Percentiles rank a stretch among this genome's conserved stretches.
Evolutionary conservation across 176 grass and related monocot genomes (phyloP).

Genomic region (Lolium multiflorum): DNA sequence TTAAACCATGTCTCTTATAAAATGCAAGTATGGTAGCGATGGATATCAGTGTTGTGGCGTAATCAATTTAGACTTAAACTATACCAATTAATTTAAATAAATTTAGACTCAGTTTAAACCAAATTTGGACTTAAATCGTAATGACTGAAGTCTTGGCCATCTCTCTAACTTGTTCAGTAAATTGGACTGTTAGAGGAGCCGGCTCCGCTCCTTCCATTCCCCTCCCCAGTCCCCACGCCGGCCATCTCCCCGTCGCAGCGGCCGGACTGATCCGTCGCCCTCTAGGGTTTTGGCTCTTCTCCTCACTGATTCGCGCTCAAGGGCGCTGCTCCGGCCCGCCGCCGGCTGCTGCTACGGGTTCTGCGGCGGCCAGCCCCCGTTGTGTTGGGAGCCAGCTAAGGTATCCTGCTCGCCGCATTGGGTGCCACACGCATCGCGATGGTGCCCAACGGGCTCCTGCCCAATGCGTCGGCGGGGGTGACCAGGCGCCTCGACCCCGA

Average conservation of each 20-base stretch:
- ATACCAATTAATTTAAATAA: too few relatives aligned
- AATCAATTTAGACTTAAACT: too few relatives aligned
- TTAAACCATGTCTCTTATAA: too few relatives aligned
- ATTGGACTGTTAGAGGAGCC: too few relatives aligned
- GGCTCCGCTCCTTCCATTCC: too few relatives aligned
- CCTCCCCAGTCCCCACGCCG: too few relatives aligned
- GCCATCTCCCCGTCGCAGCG: neutral
- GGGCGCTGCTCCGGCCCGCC: slow-evolving; percentile 14
- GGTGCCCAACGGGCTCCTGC: slow-evolving; percentile 77
- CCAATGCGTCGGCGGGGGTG: slow-evolving; percentile 54
- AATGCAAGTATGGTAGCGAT: too few relatives aligned
- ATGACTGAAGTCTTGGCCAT: too few relatives aligned
- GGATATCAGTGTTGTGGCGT: too few relatives aligned
- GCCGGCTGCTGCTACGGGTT: slow-evolving; percentile 14
- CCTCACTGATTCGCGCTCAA: slow-evolving; percentile 26
- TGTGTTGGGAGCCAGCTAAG: slow-evolving; percentile 13
- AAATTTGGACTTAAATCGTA: too few relatives aligned
- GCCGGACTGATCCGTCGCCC: slow-evolving; percentile 39
- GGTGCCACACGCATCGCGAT: slow-evolving; percentile 43
- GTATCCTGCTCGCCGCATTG: slow-evolving; percentile 26
- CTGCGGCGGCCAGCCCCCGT: slow-evolving; percentile 19
- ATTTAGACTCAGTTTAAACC: too few relatives aligned
- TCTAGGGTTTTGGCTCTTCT: neutral
- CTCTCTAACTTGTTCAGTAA: too few relatives aligned
- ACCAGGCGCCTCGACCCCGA: slow-evolving; percentile 66